Evolutionary conservation across 257 asterid genomes (phyloP), one percentile per base, ranked within the genome.

Genomic region (Voacanga thouarsii): DNA sequence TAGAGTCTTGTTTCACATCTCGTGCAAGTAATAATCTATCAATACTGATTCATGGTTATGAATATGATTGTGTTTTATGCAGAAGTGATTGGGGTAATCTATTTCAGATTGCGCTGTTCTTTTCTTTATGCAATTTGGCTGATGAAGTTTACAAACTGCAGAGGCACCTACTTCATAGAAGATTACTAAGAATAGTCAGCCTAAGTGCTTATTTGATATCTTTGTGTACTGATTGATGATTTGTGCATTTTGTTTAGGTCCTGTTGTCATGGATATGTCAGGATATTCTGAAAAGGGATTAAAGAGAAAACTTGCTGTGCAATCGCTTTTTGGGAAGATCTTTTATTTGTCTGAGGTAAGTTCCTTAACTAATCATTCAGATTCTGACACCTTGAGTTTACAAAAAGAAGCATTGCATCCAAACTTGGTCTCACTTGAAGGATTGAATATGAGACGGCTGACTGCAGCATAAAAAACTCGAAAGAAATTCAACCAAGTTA

Each of bases 261-360:
- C 98, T 45, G 97, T 94, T 71, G 96, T 89, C 80, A 90, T 92
- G 97, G 92, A 94, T 79, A 82, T 85, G 80, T 82, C 94, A 4
- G 97, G 97, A 83, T 94, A 92, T 83, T 87, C 97, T 78, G 94
- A 90, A 79, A 94, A 90, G 85, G 98, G 98, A 14, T 89, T 92
- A 85, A 85, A 92, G 89, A 86, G 96, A 86, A 92, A 94, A 87
- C 94, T 92, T 80, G 96, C 94, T 0, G 94, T 94, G 87, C 96
- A 92, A 89, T 80, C 96, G 74, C 96, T 92, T 81, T 92, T 94
- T 82, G 98, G 98, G 81, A 94, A 90, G 86, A 69, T 94, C 50
- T 90, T 88, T 88, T 94, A 94, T 83, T 89, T 94, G 72, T 87
- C 93, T n/a, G 97, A 92, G 95, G 96, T 94, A 84, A 70, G 78